Evolutionary conservation across 148 eudicot species (phyloP).

Genomic region (Fallopia convolvulus): DNA sequence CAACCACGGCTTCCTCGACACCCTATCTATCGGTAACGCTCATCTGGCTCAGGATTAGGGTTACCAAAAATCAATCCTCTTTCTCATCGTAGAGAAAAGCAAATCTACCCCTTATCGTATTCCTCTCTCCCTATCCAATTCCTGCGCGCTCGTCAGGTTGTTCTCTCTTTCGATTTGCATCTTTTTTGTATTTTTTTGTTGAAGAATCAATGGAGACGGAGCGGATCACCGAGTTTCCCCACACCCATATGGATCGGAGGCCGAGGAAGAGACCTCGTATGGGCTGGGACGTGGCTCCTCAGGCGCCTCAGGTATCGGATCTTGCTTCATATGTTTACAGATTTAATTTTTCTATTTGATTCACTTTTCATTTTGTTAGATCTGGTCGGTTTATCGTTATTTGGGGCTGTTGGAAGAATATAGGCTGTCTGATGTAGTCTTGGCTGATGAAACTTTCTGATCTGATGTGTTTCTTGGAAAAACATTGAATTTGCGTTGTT

Average conservation of each 20-base stretch:
- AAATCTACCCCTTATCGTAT: not conserved
- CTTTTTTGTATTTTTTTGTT: not conserved
- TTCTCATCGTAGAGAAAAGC: constrained; percentile 4
- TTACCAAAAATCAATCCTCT: not conserved
- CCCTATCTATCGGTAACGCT: not conserved
- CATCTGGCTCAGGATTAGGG: constrained; percentile 1
- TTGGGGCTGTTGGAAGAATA: not conserved
- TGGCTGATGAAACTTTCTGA: not conserved
- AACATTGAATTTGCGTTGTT: not conserved
- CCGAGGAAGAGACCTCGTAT: constrained; percentile 73
- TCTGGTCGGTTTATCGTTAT: constrained; percentile 11
- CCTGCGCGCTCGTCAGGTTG: not conserved
- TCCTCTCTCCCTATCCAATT: constrained; percentile 12
- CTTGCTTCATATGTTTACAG: not conserved
- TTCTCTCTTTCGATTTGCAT: not conserved
- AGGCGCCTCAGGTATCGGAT: constrained; percentile 48
- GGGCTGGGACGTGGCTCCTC: constrained; percentile 92
- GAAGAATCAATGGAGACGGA: constrained; percentile 61
- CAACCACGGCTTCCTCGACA: not conserved
- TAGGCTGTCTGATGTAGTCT: not conserved
- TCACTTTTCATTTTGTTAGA: constrained; percentile 10
- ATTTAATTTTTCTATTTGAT: not conserved
- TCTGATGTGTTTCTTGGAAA: not conserved
- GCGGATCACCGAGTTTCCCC: constrained; percentile 73
- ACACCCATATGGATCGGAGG: constrained; percentile 62